Evolutionary conservation across 441 rosid species (phyloP).

Genomic region (Adansonia gregorii): DNA sequence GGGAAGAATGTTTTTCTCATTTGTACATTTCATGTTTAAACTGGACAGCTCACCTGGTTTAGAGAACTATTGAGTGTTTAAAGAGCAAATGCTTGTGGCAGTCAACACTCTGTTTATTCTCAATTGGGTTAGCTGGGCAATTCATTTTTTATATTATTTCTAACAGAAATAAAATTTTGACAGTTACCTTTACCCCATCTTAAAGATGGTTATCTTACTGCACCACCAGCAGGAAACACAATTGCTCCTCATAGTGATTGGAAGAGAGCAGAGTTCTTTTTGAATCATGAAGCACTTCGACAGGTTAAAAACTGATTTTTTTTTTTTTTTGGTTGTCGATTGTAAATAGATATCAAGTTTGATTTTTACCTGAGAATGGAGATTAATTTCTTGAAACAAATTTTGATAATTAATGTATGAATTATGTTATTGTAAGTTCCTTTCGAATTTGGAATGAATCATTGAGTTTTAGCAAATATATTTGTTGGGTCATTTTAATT

Average conservation of each 20-base stretch:
- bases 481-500: neutral
- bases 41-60: neutral
- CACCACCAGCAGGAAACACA: constrained; percentile 72
- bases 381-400: constrained; percentile 4
- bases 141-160: constrained; percentile 16
- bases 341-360: constrained; percentile 3
- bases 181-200: constrained; percentile 94
- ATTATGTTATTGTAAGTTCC: neutral
- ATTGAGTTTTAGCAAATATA: neutral
- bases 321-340: constrained; percentile 5
- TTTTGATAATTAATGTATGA: neutral
- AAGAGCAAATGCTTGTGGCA: neutral
- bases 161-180: constrained; percentile 35
- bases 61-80: constrained; percentile 5
- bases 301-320: constrained; percentile 53
- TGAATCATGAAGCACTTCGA: constrained; percentile 84
- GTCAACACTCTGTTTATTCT: constrained; percentile 12
- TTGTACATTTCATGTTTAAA: neutral
- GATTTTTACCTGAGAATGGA: neutral
- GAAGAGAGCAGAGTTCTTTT: constrained; percentile 75
- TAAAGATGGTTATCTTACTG: constrained; percentile 83
- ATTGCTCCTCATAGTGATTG: constrained; percentile 91
- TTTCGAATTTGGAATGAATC: neutral
- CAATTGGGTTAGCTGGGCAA: neutral
- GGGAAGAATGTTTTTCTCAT: neutral